A percentile compares a stretch with the other conserved stretches of the same genome.
phyloP scores from a whole-genome alignment of 116 monocot genomes.

The Zostera marina region DNA sequence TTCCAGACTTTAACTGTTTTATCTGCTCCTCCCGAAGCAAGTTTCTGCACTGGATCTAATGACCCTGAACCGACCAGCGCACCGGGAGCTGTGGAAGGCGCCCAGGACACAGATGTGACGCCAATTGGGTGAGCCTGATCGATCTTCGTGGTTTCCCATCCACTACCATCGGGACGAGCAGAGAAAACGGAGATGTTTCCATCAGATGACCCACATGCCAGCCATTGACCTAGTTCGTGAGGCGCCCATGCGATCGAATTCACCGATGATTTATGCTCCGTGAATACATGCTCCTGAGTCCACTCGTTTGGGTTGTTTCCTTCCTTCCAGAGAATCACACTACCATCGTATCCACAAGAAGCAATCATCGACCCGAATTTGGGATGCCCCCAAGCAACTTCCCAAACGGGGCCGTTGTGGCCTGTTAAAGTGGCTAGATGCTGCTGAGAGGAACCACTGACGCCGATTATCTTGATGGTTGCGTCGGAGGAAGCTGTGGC shows the following conservation, averaged over 20 bases:
- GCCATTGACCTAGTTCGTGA: constrained; percentile 48
- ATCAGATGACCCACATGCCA: constrained; percentile 71
- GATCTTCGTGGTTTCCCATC: constrained; percentile 51
- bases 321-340: constrained; percentile 77
- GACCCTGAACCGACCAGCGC: constrained; percentile 36
- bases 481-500: constrained; percentile 69
- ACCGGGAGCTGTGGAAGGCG: constrained; percentile 53
- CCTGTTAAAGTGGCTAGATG: constrained; percentile 71
- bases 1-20: constrained; percentile 82
- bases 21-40: constrained; percentile 60
- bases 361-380: constrained; percentile 79
- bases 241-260: constrained; percentile 77
- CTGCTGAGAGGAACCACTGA: constrained; percentile 48
- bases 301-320: constrained; percentile 44
- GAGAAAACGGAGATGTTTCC: constrained; percentile 61
- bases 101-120: constrained; percentile 66
- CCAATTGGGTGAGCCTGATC: constrained; percentile 71
- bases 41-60: constrained; percentile 41
- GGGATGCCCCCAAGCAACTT: constrained; percentile 80
- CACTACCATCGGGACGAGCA: constrained; percentile 44
- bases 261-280: constrained; percentile 60
- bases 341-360: constrained; percentile 68
- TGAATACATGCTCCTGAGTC: constrained; percentile 33
- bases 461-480: constrained; percentile 68
- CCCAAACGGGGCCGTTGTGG: constrained; percentile 80